Conservation (phyloP, 2,329 filamentous ascomycete species). For the Colletotrichum euphorbiae region DNA sequence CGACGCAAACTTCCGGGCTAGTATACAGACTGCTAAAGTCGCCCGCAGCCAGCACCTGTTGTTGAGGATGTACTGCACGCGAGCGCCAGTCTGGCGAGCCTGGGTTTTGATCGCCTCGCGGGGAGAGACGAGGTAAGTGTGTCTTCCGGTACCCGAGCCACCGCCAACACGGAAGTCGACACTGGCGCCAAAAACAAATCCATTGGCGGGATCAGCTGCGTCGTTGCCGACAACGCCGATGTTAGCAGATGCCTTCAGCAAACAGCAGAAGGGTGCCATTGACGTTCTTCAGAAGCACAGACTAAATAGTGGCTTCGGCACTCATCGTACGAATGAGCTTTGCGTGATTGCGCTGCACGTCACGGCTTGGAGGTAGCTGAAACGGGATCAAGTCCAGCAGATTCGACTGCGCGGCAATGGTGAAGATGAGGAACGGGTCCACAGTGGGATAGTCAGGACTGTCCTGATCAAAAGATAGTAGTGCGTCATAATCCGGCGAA, state of each 20-base stretch:
- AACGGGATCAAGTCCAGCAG: slow-evolving; percentile 16
- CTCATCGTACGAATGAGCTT: slow-evolving; percentile 68
- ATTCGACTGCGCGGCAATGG: slow-evolving; percentile 30
- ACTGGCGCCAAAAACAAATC: slow-evolving; percentile 50
- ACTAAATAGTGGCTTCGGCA: slow-evolving; percentile 69
- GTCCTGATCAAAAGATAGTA: slow-evolving; percentile 71
- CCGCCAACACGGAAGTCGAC: slow-evolving; percentile 78
- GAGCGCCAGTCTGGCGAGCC: slow-evolving; percentile 62
- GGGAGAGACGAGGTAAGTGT: slow-evolving; percentile 74
- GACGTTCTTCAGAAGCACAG: slow-evolving; percentile 75
- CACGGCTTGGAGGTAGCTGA: slow-evolving; percentile 61
- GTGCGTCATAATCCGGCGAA: slow-evolving; percentile 70
- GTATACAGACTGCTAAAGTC: slow-evolving; percentile 66
- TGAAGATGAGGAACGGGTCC: slow-evolving; percentile 29
- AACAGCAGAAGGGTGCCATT: slow-evolving; percentile 68
- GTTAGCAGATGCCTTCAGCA: slow-evolving; percentile 64
- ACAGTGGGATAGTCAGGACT: slow-evolving; percentile 56
- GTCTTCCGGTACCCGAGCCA: slow-evolving; percentile 70
- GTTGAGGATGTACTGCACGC: slow-evolving; percentile 63
- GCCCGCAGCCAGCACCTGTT: slow-evolving; percentile 51
- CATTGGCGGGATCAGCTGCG: slow-evolving; percentile 60
- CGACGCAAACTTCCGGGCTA: slow-evolving; percentile 73
- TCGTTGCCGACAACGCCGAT: slow-evolving; percentile 74
- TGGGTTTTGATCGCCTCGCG: slow-evolving; percentile 73
- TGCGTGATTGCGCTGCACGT: slow-evolving; percentile 68